Evolutionary conservation across 257 asterid genomes (phyloP).

Genomic region (Nicotiana attenuata): DNA sequence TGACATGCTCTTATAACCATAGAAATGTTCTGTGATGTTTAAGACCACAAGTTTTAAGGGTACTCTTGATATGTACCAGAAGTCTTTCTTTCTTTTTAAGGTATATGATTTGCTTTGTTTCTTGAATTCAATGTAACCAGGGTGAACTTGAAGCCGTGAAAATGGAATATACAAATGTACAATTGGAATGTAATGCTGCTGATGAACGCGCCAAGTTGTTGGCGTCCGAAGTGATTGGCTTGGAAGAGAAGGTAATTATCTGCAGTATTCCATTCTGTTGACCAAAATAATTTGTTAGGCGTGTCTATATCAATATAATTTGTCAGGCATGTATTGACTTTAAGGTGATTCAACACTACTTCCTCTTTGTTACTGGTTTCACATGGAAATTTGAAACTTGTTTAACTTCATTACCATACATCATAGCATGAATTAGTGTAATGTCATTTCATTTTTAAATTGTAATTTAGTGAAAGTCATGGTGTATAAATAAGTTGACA

Average conservation of each 20-base stretch:
- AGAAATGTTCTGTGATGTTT: neutral
- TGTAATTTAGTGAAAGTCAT: neutral
- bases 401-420: neutral
- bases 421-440: constrained; percentile 1
- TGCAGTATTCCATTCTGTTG: neutral
- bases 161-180: constrained; percentile 71
- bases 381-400: neutral
- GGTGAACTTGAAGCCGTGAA: constrained; percentile 75
- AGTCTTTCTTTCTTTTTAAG: no score
- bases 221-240: constrained; percentile 94
- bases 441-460: neutral
- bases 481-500: neutral
- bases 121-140: constrained; percentile 31
- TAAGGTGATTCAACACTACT: neutral
- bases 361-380: constrained; percentile 6
- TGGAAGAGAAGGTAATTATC: constrained; percentile 87
- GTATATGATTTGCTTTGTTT: neutral
- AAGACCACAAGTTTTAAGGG: neutral
- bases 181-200: constrained; percentile 91
- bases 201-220: constrained; percentile 92
- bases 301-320: neutral
- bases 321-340: neutral
- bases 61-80: neutral
- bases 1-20: neutral
- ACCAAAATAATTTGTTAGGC: neutral